Base-by-base conservation (phyloP, 352 stramenopile genomes). In the Globisporangium nodosum region DNA sequence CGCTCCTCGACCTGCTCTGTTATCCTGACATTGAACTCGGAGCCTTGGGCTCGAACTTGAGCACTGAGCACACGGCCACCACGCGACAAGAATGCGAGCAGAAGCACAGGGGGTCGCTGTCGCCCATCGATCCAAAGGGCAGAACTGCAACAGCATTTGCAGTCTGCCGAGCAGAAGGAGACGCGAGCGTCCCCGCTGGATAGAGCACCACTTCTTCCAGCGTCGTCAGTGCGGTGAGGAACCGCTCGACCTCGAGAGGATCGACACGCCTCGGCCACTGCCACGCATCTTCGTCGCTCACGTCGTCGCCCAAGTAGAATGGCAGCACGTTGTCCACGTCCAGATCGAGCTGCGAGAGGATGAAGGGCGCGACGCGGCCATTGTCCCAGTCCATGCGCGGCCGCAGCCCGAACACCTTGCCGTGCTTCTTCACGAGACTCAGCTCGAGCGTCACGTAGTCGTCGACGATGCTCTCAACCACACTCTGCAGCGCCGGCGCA, bases 401-500 rank as follows among this genome's bases (percentile, higher is more conserved):
- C 39, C 81, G 74, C 53, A 94, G 65, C 56, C 91, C 82, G 47
- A 90, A 92, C 5, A 94, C 82, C 70, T 91, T 91, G 58, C 77
- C 79, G 68, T 78, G 72, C 67, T 81, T 85, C 63, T 88, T 85
- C 37, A 73, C 73, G 8, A 87, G 68, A 39, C 58, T 72, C 20
- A 73, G 71, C 47, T 81, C 63, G 15, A 63, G 69, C 12, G 51
- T 51, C 27, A 83, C 56, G 63, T 92, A 98, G 54, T 63, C 65
- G 52, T 96, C 79, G 12, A 99, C 75, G 47, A 98, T 97, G 11
- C 76, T 65, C 37, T 88, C 70, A 5, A 98, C 90, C 1, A 89
- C 57, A n/a, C 63, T 58, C 49, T 87, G 74, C 11, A 81, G 63
- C 27, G 65, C 61, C 6, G 63, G 62, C 35, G 68, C 72, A 49